These are phyloP conservation scores for Blastobotrys chiropterorum DNA, from an alignment of 805 yeast genomes.

Conservation along the genomic window DNA sequence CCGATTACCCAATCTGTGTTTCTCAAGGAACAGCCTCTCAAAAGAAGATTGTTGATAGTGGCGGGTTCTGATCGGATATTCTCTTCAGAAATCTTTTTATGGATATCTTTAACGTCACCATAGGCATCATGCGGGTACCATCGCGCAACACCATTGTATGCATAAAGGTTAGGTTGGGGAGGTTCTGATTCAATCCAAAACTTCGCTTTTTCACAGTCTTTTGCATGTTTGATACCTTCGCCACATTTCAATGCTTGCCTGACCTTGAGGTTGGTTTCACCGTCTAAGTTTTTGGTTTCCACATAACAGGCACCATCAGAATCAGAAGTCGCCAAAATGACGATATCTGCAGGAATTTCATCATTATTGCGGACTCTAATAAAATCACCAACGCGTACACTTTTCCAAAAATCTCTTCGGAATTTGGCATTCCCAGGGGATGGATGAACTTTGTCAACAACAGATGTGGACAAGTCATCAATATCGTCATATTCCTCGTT, in stretches of 20 bases:
- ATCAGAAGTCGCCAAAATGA: constrained; percentile 63
- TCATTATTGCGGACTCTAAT: constrained; percentile 64
- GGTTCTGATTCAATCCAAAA: constrained; percentile 65
- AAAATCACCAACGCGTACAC: constrained; percentile 70
- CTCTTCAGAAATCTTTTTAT: not conserved
- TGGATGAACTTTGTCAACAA: constrained; percentile 23
- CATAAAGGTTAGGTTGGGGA: constrained; percentile 58
- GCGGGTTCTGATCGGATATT: constrained; percentile 44
- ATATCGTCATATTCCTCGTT: not conserved
- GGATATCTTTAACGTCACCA: not conserved
- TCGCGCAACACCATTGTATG: constrained; percentile 60
- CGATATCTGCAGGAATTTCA: constrained; percentile 73
- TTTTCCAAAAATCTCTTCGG: constrained; percentile 62
- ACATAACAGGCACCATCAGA: constrained; percentile 65
- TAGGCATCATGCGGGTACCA: constrained; percentile 35
- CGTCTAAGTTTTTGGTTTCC: constrained; percentile 68
- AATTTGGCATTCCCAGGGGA: constrained; percentile 37
- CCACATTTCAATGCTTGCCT: constrained; percentile 55
- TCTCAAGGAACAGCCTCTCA: constrained; percentile 69
- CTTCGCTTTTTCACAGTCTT: constrained; percentile 50
- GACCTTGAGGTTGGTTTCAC: constrained; percentile 70
- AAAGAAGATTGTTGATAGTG: constrained; percentile 55
- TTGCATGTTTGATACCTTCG: constrained; percentile 48
- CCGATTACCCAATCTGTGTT: constrained; percentile 78
- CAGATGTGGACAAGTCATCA: constrained; percentile 9